Evolutionary conservation across 139 green algal genomes (phyloP), one percentile per base, ranked within the genome.

Genomic region (Coelastrella sp.): DNA sequence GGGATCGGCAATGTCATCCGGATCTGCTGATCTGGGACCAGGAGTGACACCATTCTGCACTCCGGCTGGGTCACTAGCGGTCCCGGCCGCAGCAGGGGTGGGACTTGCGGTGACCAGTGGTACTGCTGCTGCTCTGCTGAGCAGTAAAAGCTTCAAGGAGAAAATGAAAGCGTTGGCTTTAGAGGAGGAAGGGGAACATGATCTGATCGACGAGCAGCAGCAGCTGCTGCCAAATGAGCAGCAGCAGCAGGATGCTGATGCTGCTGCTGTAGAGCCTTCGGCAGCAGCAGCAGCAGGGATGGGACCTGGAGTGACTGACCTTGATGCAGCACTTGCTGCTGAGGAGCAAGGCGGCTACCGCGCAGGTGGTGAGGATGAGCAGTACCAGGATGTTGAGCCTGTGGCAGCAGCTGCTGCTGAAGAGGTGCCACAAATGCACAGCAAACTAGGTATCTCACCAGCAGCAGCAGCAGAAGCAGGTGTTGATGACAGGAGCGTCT

Each of bases 141-240:
- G 80, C 59, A 86, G 80, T 54, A 86, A 75, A 20, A 86, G 80
- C 59, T 86, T 86, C 59, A 86, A 86, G 7, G 59, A 74, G 20
- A 86, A 86, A 8, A 86, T 86, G 59, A 86, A 58, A 20, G 80
- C 59, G 2, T 47, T 86, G n/a, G 80, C 80, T 73, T n/a, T 73
- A 57, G 59, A 86, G 59, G 80, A 86, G 17, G 59, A 71, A 71
- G 79, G 47, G 10, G 57, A 73, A 54, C 16, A 23, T 61, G 57
- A 68, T 13, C 79, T 60, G 79, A 56, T 73, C n/a, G 19, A 68
- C n/a, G 57, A 68, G 17, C 57, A 85, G 79, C 57, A 68, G 59
- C 60, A 75, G 74, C 23, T 32, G 71, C 71, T 32, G 71, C 71
- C 20, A 20, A 5, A 76, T 10, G 8, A 80, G 23, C 73, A 80